Percentiles rank a stretch among this genome's conserved stretches.
Evolutionary conservation across 495 filamentous ascomycete species (phyloP).

Genomic region (Lentithecium fluviatile): DNA sequence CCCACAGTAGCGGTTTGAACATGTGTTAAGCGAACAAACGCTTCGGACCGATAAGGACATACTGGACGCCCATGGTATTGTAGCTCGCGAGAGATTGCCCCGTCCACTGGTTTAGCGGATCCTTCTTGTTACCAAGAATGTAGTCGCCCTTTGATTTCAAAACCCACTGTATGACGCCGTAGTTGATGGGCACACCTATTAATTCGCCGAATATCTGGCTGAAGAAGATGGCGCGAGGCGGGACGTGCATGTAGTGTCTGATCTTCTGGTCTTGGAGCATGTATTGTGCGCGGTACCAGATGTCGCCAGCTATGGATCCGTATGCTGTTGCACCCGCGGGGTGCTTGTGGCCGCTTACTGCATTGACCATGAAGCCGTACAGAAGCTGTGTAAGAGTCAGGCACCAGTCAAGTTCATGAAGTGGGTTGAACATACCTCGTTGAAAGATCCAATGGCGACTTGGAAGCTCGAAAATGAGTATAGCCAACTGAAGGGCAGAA

Average conservation of each 20-base stretch:
- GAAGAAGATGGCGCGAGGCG: slow-evolving; percentile 46
- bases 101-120: slow-evolving; percentile 59
- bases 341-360: slow-evolving; percentile 47
- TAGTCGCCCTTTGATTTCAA: slow-evolving; percentile 54
- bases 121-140: slow-evolving; percentile 50
- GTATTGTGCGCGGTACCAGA: slow-evolving; percentile 52
- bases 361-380: slow-evolving; percentile 49
- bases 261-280: slow-evolving; percentile 55
- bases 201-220: slow-evolving; percentile 56
- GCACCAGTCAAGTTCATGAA: neutral
- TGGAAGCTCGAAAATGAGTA: slow-evolving; percentile 58
- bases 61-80: slow-evolving; percentile 55
- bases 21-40: slow-evolving; percentile 53
- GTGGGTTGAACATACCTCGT: slow-evolving; percentile 44
- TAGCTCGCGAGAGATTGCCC: slow-evolving; percentile 49
- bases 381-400: neutral
- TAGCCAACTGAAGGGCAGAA: slow-evolving; percentile 56
- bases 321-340: slow-evolving; percentile 55
- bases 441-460: slow-evolving; percentile 52
- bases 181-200: slow-evolving; percentile 52
- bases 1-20: slow-evolving; percentile 54
- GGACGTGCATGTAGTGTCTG: slow-evolving; percentile 58
- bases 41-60: slow-evolving; percentile 55
- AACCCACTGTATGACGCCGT: slow-evolving; percentile 50
- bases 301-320: slow-evolving; percentile 51